phyloP scores from a whole-genome alignment of 495 filamentous ascomycete species.

The Lophiostoma macrostomum region DNA sequence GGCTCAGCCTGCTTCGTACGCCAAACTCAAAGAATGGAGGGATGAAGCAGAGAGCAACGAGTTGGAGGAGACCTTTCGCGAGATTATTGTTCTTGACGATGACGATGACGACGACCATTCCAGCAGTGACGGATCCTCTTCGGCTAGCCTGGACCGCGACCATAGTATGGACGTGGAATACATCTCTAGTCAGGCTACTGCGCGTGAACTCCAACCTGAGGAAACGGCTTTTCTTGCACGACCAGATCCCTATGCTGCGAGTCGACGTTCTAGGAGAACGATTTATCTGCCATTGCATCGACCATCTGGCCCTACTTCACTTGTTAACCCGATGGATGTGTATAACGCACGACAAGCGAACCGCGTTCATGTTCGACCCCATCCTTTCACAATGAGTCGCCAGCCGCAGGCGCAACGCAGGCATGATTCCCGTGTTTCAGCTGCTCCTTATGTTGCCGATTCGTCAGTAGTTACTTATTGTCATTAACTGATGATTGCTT shows the following conservation, averaged over 20 bases:
- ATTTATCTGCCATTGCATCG: slow-evolving; percentile 3
- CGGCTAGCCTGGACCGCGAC: background rate
- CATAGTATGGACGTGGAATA: slow-evolving; percentile 14
- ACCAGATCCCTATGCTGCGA: slow-evolving; percentile 1
- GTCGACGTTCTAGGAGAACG: background rate
- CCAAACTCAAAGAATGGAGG: slow-evolving; percentile 79
- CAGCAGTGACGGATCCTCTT: slow-evolving; percentile 46
- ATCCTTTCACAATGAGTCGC: no score
- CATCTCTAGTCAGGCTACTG: slow-evolving; percentile 14
- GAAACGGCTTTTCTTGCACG: slow-evolving; percentile 2
- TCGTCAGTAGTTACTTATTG: no score
- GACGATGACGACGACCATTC: slow-evolving; percentile 71
- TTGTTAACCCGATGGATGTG: background rate
- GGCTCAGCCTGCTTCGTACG: slow-evolving; percentile 68
- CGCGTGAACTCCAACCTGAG: slow-evolving; percentile 5
- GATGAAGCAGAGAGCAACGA: slow-evolving; percentile 79
- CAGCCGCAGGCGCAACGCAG: background rate
- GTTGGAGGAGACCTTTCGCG: slow-evolving; percentile 75
- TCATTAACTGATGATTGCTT: no score
- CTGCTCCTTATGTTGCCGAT: no score
- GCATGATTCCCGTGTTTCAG: background rate
- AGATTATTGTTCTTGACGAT: slow-evolving; percentile 79
- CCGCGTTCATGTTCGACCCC: slow-evolving; percentile 1
- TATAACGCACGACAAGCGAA: background rate
- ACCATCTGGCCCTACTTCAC: background rate